phyloP scores from a whole-genome alignment of 805 yeast genomes.

The Ogataea trehaloabstinens region DNA sequence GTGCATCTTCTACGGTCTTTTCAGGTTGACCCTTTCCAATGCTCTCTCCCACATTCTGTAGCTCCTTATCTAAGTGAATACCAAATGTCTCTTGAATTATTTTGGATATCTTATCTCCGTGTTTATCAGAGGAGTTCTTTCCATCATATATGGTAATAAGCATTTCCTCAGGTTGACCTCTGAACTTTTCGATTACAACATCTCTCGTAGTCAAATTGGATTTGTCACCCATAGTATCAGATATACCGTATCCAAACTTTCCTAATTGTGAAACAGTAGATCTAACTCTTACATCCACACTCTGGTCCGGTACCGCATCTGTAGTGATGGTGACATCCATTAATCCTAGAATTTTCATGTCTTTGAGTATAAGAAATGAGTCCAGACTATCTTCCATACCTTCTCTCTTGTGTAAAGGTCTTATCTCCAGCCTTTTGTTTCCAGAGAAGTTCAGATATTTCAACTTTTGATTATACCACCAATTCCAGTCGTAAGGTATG shows the following conservation, averaged over 20 bases:
- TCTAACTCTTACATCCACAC: slow-evolving; percentile 77
- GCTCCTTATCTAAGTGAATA: slow-evolving; percentile 63
- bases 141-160: slow-evolving; percentile 87
- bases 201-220: slow-evolving; percentile 73
- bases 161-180: slow-evolving; percentile 81
- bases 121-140: slow-evolving; percentile 50
- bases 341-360: slow-evolving; percentile 73
- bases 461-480: slow-evolving; percentile 80
- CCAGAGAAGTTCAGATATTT: slow-evolving; percentile 88
- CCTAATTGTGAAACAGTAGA: slow-evolving; percentile 82
- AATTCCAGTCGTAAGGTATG: slow-evolving; percentile 97
- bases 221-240: slow-evolving; percentile 76
- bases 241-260: slow-evolving; percentile 82
- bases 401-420: slow-evolving; percentile 57
- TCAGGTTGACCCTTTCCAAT: slow-evolving; percentile 37
- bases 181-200: slow-evolving; percentile 79
- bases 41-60: slow-evolving; percentile 39
- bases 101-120: slow-evolving; percentile 67
- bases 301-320: slow-evolving; percentile 85
- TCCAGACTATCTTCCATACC: slow-evolving; percentile 66
- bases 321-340: slow-evolving; percentile 95
- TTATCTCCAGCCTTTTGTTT: slow-evolving; percentile 86
- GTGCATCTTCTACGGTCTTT: slow-evolving; percentile 65
- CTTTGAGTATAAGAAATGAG: slow-evolving; percentile 57
- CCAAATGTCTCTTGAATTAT: slow-evolving; percentile 72